Evolutionary conservation across 352 stramenopile genomes (phyloP).

Genomic region (Globisporangium parvum): DNA sequence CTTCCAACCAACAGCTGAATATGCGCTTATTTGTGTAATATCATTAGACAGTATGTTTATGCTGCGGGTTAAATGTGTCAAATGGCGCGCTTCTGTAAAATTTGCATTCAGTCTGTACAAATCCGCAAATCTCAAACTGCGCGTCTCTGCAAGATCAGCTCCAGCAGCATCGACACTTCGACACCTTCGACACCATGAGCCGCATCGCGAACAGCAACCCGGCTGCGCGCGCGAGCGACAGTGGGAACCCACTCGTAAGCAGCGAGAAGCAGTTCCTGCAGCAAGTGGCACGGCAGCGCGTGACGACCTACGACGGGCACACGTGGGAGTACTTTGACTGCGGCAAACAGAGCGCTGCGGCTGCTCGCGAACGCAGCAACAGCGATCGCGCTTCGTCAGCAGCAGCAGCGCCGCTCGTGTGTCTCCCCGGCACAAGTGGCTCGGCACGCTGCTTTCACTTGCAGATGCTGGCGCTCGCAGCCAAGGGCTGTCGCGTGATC

Average conservation of each 20-base stretch:
- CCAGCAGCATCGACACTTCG: neutral
- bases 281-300: slow-evolving; percentile 48
- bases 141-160: no score
- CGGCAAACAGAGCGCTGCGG: slow-evolving; percentile 23
- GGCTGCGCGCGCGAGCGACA: slow-evolving; percentile 4
- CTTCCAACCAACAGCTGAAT: no score
- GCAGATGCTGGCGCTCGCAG: slow-evolving; percentile 37
- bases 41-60: no score
- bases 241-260: slow-evolving; percentile 11
- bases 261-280: slow-evolving; percentile 57
- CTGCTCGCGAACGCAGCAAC: slow-evolving; percentile 2
- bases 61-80: no score
- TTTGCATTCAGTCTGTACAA: no score
- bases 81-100: no score
- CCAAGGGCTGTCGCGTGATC: slow-evolving; percentile 63
- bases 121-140: no score
- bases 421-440: slow-evolving; percentile 52
- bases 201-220: slow-evolving; percentile 14
- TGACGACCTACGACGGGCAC: slow-evolving; percentile 72
- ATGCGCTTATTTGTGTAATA: no score
- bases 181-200: slow-evolving; percentile 5
- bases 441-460: slow-evolving; percentile 52
- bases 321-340: slow-evolving; percentile 79
- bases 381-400: slow-evolving; percentile 4
- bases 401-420: slow-evolving; percentile 36